Percentiles rank a stretch among this genome's conserved stretches.
Conservation (phyloP, 176 grass and related monocot species). For the Alloteropsis semialata region DNA sequence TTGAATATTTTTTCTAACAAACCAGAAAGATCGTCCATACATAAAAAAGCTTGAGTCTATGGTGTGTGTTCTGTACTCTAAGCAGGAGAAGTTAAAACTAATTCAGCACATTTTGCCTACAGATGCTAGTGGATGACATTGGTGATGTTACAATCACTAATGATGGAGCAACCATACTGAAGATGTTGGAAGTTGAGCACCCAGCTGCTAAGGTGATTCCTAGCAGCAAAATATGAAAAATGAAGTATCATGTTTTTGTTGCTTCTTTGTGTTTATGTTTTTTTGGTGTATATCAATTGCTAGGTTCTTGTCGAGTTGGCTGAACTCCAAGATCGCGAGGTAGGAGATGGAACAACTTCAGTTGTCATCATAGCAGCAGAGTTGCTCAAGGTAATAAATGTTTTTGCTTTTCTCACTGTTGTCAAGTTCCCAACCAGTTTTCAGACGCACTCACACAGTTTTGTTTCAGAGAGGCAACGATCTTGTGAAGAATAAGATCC, state of each 20-base stretch:
- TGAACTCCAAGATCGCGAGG: constrained; percentile 92
- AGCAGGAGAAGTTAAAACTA: neutral
- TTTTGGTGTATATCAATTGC: neutral
- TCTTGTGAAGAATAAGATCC: constrained; percentile 94
- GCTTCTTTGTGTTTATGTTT: neutral
- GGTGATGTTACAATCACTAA: constrained; percentile 97
- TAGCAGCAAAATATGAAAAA: neutral
- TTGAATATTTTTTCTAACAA: neutral
- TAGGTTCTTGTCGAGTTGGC: constrained; percentile 98
- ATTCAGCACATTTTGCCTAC: constrained; percentile 11
- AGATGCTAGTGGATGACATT: constrained; percentile 97
- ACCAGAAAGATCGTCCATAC: neutral
- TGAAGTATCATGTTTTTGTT: neutral
- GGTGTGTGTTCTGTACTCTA: neutral
- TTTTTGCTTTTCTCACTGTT: neutral
- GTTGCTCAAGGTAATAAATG: constrained; percentile 70
- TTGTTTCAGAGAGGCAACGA: constrained; percentile 72
- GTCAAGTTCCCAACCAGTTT: neutral
- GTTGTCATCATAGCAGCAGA: constrained; percentile 82
- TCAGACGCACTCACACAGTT: neutral
- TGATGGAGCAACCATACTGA: constrained; percentile 93
- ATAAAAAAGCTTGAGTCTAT: neutral
- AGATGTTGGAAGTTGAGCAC: constrained; percentile 95
- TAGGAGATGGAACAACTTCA: constrained; percentile 96
- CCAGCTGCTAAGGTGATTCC: constrained; percentile 77